Evolutionary conservation across 768 basidiomycete species (phyloP), one percentile per base, ranked within the genome.

Genomic region (Tylopilus felleus): DNA sequence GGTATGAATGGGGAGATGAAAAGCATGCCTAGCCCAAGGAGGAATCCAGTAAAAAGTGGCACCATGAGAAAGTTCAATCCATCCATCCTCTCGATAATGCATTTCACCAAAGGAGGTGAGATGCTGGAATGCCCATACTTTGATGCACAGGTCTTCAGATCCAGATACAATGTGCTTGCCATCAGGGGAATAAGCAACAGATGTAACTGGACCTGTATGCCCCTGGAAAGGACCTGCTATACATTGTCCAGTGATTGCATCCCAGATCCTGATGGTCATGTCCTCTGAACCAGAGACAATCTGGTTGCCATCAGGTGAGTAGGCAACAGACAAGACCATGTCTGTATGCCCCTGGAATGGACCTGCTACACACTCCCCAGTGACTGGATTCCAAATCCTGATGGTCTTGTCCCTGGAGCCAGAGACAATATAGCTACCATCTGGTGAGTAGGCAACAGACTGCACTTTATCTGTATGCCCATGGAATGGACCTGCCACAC

Each of bases 331-430:
- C 1, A 14, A 21, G 13, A 63, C n/a, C 4, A 1, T 0, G 27
- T 53, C 51, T 60, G 53, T 57, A 27, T 71, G 64, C 12, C 63
- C 64, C 9, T 58, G 23, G 17, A 63, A 43, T 46, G 62, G 61
- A 51, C 57, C 63, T 51, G 35, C 56, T 41, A 67, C 16, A 56
- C 56, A 51, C 22, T 56, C 44, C 19, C 67, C 52, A 58, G 56
- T 52, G 23, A 1, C 6, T 33, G 45, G 13, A 46, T 60, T 27
- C 66, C 66, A 67, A 13, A 67, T 8, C 41, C 60, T 64, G 10
- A 71, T 39, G 0, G 60, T 65, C 36, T 51, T 59, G 50, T 72
- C 67, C 6, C 28, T 1, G 8, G 66, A 67, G 10, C 65, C 65
- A 50, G 68, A 67, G 29, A 57, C 60, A 35, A 73, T 47, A 2